phyloP scores from a whole-genome alignment of 306 rosid genomes.

The Ochetophila trinervis region DNA sequence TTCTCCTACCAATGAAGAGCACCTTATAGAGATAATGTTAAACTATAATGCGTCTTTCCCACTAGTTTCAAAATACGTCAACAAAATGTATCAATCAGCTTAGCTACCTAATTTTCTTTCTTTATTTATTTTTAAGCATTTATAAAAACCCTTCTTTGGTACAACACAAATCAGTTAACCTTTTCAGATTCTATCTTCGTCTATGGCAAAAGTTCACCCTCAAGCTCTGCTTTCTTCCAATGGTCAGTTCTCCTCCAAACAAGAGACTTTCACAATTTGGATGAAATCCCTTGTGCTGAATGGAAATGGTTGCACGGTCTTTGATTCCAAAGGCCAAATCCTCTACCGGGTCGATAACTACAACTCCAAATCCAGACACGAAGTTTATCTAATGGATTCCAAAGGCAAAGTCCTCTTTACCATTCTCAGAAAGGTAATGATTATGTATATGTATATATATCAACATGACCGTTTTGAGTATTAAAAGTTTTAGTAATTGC shows the following conservation, averaged over 20 bases:
- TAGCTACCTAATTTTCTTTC: too few relatives aligned
- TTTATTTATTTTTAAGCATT: too few relatives aligned
- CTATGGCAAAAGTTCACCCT: constrained; percentile 54
- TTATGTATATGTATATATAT: neutral
- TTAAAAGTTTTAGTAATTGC: too few relatives aligned
- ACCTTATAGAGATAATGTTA: too few relatives aligned
- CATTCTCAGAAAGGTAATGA: constrained; percentile 49
- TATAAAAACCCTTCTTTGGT: too few relatives aligned
- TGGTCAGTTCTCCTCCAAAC: constrained; percentile 42
- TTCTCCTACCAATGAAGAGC: too few relatives aligned
- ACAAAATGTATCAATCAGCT: too few relatives aligned
- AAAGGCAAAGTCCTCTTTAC: constrained; percentile 53
- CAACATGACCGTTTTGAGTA: too few relatives aligned
- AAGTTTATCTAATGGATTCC: constrained; percentile 71
- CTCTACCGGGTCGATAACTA: constrained; percentile 68
- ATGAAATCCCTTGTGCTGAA: constrained; percentile 64
- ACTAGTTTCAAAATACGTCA: neutral
- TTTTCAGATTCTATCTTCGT: neutral
- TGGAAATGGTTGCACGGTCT: constrained; percentile 68
- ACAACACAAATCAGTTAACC: too few relatives aligned
- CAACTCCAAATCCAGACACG: constrained; percentile 37
- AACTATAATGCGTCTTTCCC: neutral
- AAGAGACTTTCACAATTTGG: constrained; percentile 74
- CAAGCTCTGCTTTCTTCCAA: constrained; percentile 15
- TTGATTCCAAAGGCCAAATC: constrained; percentile 58